These are phyloP conservation scores for Acer negundo DNA, from an alignment of 345 rosid genomes.

Conservation along the genomic window DNA sequence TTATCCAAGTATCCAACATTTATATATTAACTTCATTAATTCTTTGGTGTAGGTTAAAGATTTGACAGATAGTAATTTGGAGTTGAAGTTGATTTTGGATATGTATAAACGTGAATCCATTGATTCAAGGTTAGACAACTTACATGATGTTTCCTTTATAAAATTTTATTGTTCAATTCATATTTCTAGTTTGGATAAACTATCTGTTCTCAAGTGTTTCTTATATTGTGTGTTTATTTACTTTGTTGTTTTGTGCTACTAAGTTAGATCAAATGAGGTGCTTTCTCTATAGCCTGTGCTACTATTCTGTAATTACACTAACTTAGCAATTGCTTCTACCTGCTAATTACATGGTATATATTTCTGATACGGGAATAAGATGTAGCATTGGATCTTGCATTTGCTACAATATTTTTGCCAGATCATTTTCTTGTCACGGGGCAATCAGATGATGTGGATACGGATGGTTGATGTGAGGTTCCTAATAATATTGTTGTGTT, in stretches of 20 bases:
- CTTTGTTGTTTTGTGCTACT: background rate
- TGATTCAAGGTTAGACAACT: constrained; percentile 63
- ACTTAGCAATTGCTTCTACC: background rate
- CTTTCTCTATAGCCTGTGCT: background rate
- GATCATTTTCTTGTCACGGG: constrained; percentile 5
- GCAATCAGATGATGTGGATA: background rate
- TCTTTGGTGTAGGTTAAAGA: constrained; percentile 63
- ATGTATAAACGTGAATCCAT: constrained; percentile 83
- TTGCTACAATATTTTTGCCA: background rate
- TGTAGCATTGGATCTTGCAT: constrained; percentile 1
- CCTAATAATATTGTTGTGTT: background rate
- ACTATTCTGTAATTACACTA: too few species aligned
- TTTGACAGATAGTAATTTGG: constrained; percentile 61
- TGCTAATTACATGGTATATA: background rate
- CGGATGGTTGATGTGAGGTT: constrained; percentile 10
- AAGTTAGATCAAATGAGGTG: background rate
- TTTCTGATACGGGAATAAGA: background rate
- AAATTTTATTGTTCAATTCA: background rate
- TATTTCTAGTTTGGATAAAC: background rate
- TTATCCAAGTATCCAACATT: too few species aligned
- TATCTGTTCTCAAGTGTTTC: background rate
- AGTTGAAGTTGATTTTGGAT: constrained; percentile 80
- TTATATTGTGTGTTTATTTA: too few species aligned
- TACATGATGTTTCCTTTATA: background rate
- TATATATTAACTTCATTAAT: constrained; percentile 16